Evolutionary conservation across 2,329 filamentous ascomycete genomes (phyloP), one percentile per base, ranked within the genome.

Genomic region (Aspergillus sp.): DNA sequence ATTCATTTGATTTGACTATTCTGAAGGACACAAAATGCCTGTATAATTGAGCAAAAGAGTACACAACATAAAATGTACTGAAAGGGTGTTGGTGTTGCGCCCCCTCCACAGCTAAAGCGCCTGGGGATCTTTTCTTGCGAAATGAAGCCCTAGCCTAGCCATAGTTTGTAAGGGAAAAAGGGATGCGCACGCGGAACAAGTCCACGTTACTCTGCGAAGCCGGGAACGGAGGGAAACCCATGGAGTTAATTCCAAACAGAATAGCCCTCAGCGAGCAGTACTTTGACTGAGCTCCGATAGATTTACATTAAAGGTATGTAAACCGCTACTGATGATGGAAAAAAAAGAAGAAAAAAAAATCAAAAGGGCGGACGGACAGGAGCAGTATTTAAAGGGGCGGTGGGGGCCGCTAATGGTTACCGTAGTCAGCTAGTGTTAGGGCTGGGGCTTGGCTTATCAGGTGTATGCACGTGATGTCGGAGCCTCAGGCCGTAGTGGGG

Each of bases 251-350:
- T 19, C 19, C 19, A 19, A 62, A 62, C 60, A 60, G 65, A 68
- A 73, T 65, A 73, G 69, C 62, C 67, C 72, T 74, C 68, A 74
- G 71, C 67, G 65, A 68, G 69, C 71, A 68, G 66, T 66, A 56
- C 50, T 56, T 54, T 66, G 58, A 66, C 66, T 68, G 69, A 72
- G 69, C 70, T 69, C 63, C 67, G 62, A 61, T 67, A 58, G 63
- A 65, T 69, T 71, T 71, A 70, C 67, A 71, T 68, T 37, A 9
- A 67, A 66, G 61, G 63, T 69, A 68, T 66, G 69, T 72, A 73
- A 72, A 73, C 70, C 69, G 64, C 70, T 73, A 73, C 70, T 73
- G 70, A 73, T 73, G 69, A 71, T 73, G 61, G 55, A 60, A 61
- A 66, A 65, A 57, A 58, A 65, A 65, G 59, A 53, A 64, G 64